Percentiles rank a stretch among this genome's conserved stretches.
These are phyloP conservation scores for Lentinula guzmanii DNA, from an alignment of 768 basidiomycete species.

Conservation along the genomic window DNA sequence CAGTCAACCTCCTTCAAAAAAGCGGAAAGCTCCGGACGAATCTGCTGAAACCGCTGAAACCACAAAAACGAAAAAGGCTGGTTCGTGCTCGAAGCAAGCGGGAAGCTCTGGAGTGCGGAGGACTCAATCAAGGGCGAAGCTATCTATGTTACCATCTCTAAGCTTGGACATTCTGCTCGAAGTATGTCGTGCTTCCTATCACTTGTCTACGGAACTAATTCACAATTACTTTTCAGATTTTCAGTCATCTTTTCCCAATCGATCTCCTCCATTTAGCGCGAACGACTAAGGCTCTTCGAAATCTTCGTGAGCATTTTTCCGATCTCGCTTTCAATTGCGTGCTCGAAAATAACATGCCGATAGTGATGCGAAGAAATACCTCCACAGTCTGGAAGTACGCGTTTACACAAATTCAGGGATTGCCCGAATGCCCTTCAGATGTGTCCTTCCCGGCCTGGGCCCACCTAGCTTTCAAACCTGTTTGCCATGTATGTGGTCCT, in stretches of 20 bases:
- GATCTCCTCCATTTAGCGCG: constrained; percentile 26
- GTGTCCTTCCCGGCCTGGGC: constrained; percentile 20
- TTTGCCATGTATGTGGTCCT: constrained; percentile 20
- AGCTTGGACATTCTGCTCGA: neutral
- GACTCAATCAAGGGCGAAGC: neutral
- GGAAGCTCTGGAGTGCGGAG: neutral
- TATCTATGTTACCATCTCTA: neutral
- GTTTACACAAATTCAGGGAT: constrained; percentile 8
- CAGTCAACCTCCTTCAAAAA: neutral
- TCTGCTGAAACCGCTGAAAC: neutral
- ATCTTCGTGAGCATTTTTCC: neutral
- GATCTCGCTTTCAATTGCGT: too few relatives aligned
- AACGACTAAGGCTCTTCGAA: constrained; percentile 22
- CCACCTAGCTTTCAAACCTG: constrained; percentile 17
- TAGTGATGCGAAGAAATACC: constrained; percentile 7
- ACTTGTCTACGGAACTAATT: neutral
- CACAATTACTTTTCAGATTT: constrained; percentile 16
- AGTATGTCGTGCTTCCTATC: neutral
- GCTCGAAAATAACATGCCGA: neutral
- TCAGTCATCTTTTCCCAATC: constrained; percentile 18
- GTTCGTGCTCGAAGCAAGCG: neutral
- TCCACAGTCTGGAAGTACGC: constrained; percentile 15
- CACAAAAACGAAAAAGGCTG: neutral
- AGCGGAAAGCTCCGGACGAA: neutral
- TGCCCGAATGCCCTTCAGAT: constrained; percentile 19